Evolutionary conservation across 2,329 filamentous ascomycete species (phyloP), one percentile per base, ranked within the genome.

Genomic region (Alternaria arborescens): DNA sequence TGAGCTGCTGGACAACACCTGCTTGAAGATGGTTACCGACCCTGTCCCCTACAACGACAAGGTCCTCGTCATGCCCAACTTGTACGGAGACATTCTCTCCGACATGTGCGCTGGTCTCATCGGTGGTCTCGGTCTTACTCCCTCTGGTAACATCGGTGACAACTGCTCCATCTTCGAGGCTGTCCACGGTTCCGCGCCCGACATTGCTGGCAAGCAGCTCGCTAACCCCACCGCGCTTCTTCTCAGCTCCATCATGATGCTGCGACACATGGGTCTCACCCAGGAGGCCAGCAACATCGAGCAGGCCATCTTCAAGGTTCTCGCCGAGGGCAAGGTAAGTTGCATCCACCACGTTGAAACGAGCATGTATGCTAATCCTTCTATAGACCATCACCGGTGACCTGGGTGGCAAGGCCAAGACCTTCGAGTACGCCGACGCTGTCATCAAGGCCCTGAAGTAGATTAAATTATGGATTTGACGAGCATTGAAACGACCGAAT

Each of bases 91-190:
- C 84, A 99, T 99, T 87, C 88, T 99, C 70, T 98, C 94, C 77
- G 95, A 99, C 82, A 97, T 98, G 93, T 98, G 95, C 86, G 95
- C 95, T 76, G 95, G 95, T 84, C 87, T 99, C 72, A 98, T 99
- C 76, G 95, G 95, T 80, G 95, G 95, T 82, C 91, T 99, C 68
- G 95, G 95, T 80, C 89, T 99, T 53, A 97, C 95, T 40, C 95
- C 95, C 69, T 98, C 94, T 40, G 95, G 94, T 78, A 99, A 99
- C 88, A 98, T 97, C 78, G 95, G 93, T 82, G 93, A 97, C 83
- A 92, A 97, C 86, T 98, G 93, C 90, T 97, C 93, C 80, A 97
- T 98, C 85, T 99, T 99, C 85, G 95, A 99, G 86, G 95, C 95
- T 75, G 95, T 99, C 76, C 95, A 99, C 86, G 94, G 94, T 74